A percentile compares a stretch with the other conserved stretches of the same genome.
Evolutionary conservation across 495 filamentous ascomycete genomes (phyloP).

Genomic region (Penicillium bialowiezense): DNA sequence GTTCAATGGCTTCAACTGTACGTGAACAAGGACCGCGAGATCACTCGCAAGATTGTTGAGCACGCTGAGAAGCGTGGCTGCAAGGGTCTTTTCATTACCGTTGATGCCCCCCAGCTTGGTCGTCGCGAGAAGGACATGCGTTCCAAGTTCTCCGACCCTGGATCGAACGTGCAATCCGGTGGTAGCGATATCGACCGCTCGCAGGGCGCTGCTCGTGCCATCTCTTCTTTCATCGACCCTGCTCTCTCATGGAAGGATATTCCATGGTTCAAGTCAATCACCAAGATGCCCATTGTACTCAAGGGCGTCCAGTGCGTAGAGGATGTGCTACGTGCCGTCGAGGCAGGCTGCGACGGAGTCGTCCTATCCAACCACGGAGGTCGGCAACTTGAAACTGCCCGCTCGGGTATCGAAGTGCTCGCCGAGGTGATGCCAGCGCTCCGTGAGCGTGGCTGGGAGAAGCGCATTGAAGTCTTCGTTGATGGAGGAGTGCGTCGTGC

Average conservation of each 20-base stretch:
- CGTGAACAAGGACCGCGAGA: constrained; percentile 92
- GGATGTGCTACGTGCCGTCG: constrained; percentile 83
- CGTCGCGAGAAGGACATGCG: constrained; percentile 96
- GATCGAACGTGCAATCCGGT: constrained; percentile 74
- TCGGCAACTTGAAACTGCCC: constrained; percentile 90
- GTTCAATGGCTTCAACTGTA: constrained; percentile 98
- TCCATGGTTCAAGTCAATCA: constrained; percentile 89
- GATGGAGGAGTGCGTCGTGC: constrained; percentile 89
- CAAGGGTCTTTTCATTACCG: constrained; percentile 96
- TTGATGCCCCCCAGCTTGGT: constrained; percentile 94
- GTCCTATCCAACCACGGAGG: constrained; percentile 97
- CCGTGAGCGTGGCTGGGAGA: constrained; percentile 74
- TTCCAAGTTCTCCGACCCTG: constrained; percentile 82
- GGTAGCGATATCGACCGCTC: constrained; percentile 72
- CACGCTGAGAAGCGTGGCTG: constrained; percentile 91
- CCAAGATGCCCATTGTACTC: constrained; percentile 93
- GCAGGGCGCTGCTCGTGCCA: constrained; percentile 88
- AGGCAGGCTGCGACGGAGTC: constrained; percentile 82
- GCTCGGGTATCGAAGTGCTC: constrained; percentile 87
- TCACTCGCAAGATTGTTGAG: constrained; percentile 85
- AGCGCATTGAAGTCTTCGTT: constrained; percentile 84
- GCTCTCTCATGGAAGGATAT: constrained; percentile 88
- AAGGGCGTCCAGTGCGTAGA: constrained; percentile 97
- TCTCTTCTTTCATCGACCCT: constrained; percentile 95
- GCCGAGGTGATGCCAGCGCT: constrained; percentile 96